Conservation (phyloP, 192 early-diverging fungal species). For the Coemansia sp. region DNA sequence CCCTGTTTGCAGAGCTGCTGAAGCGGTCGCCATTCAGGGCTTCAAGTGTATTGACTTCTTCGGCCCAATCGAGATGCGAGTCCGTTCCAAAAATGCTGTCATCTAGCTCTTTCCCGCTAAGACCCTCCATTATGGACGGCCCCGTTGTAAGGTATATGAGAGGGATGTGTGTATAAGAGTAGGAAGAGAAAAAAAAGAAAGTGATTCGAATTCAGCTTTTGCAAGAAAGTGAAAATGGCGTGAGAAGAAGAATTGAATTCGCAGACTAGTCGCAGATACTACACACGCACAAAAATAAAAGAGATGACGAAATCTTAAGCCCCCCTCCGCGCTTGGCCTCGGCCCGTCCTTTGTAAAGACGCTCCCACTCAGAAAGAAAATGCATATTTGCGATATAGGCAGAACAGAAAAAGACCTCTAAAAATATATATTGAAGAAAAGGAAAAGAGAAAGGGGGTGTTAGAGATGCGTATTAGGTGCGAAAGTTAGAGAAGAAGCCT, state of each 20-base stretch:
- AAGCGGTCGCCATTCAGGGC: conserved; percentile 22
- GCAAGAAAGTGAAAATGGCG: background rate
- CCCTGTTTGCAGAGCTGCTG: background rate
- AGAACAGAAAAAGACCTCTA: background rate
- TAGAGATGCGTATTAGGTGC: conserved; percentile 5
- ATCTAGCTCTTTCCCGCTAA: conserved; percentile 47
- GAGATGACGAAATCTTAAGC: background rate
- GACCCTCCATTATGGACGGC: conserved; percentile 38
- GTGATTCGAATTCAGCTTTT: background rate
- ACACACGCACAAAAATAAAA: background rate
- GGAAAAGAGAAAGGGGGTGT: background rate
- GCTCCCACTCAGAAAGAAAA: background rate
- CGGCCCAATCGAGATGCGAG: conserved; percentile 55
- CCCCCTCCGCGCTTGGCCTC: background rate
- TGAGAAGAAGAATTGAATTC: background rate
- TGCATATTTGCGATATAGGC: background rate
- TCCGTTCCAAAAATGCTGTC: conserved; percentile 55
- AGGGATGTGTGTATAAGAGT: background rate
- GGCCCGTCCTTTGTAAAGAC: conserved; percentile 3
- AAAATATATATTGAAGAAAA: background rate
- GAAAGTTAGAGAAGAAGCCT: background rate
- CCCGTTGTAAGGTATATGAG: background rate
- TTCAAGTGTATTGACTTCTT: conserved; percentile 40
- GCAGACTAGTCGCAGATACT: background rate
- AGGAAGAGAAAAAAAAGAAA: background rate